Conservation (phyloP, 306 rosid species). For the Glycine latifolia region DNA sequence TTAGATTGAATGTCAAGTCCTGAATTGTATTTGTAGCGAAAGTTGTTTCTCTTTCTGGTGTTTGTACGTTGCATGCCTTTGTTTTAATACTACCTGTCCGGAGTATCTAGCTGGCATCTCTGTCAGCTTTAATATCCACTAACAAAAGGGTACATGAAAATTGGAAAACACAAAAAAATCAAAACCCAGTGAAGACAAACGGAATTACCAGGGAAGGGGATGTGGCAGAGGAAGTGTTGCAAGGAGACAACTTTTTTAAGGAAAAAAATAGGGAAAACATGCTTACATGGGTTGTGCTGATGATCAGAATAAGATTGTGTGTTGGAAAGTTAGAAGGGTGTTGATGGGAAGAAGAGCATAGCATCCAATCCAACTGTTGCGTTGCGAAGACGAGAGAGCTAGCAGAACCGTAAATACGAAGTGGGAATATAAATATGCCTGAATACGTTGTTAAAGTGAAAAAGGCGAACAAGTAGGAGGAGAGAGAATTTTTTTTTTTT, state of each 20-base stretch:
- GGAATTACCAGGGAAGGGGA: constrained; percentile 39
- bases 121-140: too few species aligned
- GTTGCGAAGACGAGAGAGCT: background rate
- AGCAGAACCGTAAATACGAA: constrained; percentile 28
- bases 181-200: constrained; percentile 34
- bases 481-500: background rate
- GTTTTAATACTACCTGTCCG: too few species aligned
- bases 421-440: constrained; percentile 18
- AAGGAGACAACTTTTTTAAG: background rate
- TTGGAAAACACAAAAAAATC: constrained; percentile 42
- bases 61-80: too few species aligned
- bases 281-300: constrained; percentile 68
- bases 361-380: constrained; percentile 13
- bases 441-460: background rate
- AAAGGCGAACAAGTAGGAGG: background rate
- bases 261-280: background rate
- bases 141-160: background rate
- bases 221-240: background rate
- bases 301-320: constrained; percentile 20
- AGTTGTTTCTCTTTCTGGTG: too few species aligned
- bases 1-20: too few species aligned
- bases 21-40: too few species aligned
- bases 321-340: background rate
- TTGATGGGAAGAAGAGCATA: constrained; percentile 24
- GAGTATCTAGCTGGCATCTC: too few species aligned